Evolutionary conservation across 805 yeast genomes (phyloP), one percentile per base, ranked within the genome.

Genomic region (Cyberlindnera samutprakarnensis): DNA sequence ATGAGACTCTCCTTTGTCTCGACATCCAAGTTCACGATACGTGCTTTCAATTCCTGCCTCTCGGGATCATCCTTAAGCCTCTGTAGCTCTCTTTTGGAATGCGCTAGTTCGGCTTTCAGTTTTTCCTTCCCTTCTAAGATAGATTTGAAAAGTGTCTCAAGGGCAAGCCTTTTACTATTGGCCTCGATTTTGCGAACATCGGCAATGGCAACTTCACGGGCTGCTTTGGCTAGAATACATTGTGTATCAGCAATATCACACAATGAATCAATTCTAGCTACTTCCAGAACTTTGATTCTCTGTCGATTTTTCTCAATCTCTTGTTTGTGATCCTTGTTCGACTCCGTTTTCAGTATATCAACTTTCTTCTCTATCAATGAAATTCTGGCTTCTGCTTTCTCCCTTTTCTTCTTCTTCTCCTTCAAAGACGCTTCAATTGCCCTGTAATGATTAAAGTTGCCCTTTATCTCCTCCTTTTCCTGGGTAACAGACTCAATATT

Each of bases 1-100:
- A 62, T 57, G 16, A 75, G 45, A 7, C 49, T 44, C 14, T 46
- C 61, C 33, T 62, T 58, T 13, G 61, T 61, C 18, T 64, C 71
- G 2, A 49, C 58, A 2, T 64, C 47, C 39, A 68, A 68, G 1
- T 45, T 35, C 14, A 41, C 37, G 17, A 64, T 66, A 23, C 43
- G 36, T 10, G 31, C 34, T 28, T 43, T 42, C 47, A 65, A 51
- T 21, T 30, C 35, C 22, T 38, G 49, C 38, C 47, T 45, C 18
- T 38, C 42, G 14, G 50, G 53, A 28, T 46, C 45, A 8, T 42
- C 44, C 16, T 42, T 48, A 19, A 39, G 32, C 14, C 38, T 33
- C 18, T 47, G 44, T 14, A 52, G 35, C 12, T 32, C 50, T 49
- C 39, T 50, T 31, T 58, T 57, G 37, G 49, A 49, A 25, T 47